Evolutionary conservation across 1,284 basidiomycete species (phyloP).

Genomic region (Ustilago nuda): DNA sequence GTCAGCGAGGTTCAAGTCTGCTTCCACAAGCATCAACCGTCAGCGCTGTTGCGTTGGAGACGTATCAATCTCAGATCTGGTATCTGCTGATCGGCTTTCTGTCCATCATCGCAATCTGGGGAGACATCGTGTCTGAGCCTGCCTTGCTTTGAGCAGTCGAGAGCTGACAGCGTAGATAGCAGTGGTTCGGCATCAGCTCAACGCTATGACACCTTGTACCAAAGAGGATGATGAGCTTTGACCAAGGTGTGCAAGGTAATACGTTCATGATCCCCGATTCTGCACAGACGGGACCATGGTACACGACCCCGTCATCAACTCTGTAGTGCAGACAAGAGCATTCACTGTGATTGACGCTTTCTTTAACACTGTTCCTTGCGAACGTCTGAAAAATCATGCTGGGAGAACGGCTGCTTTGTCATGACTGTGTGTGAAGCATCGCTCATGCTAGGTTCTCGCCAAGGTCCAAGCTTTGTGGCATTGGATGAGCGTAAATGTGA

Average conservation of each 20-base stretch:
- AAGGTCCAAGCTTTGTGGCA: neutral
- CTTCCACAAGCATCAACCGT: too few relatives aligned
- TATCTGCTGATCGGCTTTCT: constrained; percentile 7
- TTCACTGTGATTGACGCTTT: too few relatives aligned
- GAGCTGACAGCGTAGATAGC: neutral
- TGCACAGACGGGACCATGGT: neutral
- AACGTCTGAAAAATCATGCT: too few relatives aligned
- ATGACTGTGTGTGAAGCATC: neutral
- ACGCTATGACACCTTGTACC: neutral
- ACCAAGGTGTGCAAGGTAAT: neutral
- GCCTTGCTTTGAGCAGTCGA: neutral
- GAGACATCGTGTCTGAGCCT: constrained; percentile 10
- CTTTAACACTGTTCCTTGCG: too few relatives aligned
- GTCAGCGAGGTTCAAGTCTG: too few relatives aligned
- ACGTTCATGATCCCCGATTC: neutral
- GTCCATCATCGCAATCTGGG: constrained; percentile 7
- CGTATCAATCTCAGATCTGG: neutral
- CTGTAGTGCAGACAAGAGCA: neutral
- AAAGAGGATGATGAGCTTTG: neutral
- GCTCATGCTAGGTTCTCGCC: neutral
- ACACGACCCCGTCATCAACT: neutral
- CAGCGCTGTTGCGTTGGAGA: neutral
- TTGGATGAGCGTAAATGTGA: constrained; percentile 2
- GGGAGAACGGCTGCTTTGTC: neutral
- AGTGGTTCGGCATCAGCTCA: neutral